phyloP scores from a whole-genome alignment of 352 stramenopile species.

The Globisporangium echinulatum region DNA sequence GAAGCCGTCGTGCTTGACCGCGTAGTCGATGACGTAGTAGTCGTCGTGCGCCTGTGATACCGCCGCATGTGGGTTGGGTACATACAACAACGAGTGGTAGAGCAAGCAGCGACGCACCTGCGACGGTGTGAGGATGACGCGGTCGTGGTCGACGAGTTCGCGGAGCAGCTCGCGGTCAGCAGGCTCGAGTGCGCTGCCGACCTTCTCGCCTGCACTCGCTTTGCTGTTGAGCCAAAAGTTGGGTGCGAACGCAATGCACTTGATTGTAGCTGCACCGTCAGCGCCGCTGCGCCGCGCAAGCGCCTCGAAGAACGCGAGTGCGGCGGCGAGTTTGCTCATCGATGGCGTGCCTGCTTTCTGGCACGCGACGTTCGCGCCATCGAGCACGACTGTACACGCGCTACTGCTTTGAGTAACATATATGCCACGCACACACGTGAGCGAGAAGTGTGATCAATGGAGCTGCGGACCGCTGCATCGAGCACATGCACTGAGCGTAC shows the following conservation, averaged over 20 bases:
- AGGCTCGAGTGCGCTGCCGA: conserved; percentile 37
- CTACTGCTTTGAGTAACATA: conserved; percentile 5
- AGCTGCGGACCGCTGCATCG: too few relatives aligned
- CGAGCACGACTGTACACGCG: conserved; percentile 56
- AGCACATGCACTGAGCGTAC: too few relatives aligned
- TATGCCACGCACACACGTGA: background rate
- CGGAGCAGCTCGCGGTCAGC: conserved; percentile 44
- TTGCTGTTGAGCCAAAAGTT: conserved; percentile 82
- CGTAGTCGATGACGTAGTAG: conserved; percentile 90
- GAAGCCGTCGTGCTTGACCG: conserved; percentile 80
- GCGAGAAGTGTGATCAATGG: too few relatives aligned
- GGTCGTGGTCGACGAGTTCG: conserved; percentile 51
- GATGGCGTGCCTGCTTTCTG: conserved; percentile 46
- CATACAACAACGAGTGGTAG: background rate
- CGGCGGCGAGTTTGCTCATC: conserved; percentile 54
- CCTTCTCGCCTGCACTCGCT: conserved; percentile 11
- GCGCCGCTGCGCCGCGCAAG: conserved; percentile 10
- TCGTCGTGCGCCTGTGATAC: conserved; percentile 71
- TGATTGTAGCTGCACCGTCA: conserved; percentile 27
- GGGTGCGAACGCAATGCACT: conserved; percentile 71
- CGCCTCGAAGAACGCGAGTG: conserved; percentile 60
- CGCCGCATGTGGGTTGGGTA: too few relatives aligned
- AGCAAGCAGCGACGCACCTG: conserved; percentile 20
- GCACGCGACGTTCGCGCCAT: conserved; percentile 70
- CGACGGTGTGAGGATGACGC: conserved; percentile 72